phyloP scores from a whole-genome alignment of 2,329 filamentous ascomycete genomes.

The Ophiostoma triangulosporum region DNA sequence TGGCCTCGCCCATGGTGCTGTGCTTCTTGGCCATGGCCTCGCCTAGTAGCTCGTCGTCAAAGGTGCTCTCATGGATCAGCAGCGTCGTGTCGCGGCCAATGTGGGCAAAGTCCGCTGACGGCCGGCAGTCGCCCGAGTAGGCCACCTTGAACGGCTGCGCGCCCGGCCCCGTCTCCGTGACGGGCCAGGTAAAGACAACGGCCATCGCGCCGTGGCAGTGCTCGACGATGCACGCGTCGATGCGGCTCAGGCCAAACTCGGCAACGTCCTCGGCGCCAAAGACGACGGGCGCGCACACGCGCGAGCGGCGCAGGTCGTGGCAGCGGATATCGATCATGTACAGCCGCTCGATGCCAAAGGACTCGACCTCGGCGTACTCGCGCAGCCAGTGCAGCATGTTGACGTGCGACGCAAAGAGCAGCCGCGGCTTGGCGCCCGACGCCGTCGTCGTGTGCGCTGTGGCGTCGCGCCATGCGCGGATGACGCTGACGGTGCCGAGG shows the following conservation, averaged over 20 bases:
- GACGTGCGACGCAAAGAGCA: slow-evolving; percentile 55
- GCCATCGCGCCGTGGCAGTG: slow-evolving; percentile 75
- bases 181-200: slow-evolving; percentile 62
- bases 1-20: slow-evolving; percentile 74
- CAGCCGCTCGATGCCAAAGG: slow-evolving; percentile 52
- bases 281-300: slow-evolving; percentile 17
- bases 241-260: slow-evolving; percentile 42
- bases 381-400: slow-evolving; percentile 64
- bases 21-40: slow-evolving; percentile 85
- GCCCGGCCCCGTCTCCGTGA: slow-evolving; percentile 30
- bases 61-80: slow-evolving; percentile 90
- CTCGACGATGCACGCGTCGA: slow-evolving; percentile 53
- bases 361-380: slow-evolving; percentile 68
- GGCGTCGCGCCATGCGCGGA: slow-evolving; percentile 64
- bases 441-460: slow-evolving; percentile 26
- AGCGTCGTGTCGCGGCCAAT: slow-evolving; percentile 68
- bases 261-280: slow-evolving; percentile 27
- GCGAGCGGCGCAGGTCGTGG: slow-evolving; percentile 6
- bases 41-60: slow-evolving; percentile 67
- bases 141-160: slow-evolving; percentile 55
- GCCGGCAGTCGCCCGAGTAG: slow-evolving; percentile 90
- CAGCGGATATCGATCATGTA: slow-evolving; percentile 19
- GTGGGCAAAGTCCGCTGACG: slow-evolving; percentile 51
- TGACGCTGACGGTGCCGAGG: slow-evolving; percentile 67
- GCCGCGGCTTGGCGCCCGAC: slow-evolving; percentile 20